Evolutionary conservation across 2,329 filamentous ascomycete genomes (phyloP).

Genomic region (Ophiostoma ulmi): DNA sequence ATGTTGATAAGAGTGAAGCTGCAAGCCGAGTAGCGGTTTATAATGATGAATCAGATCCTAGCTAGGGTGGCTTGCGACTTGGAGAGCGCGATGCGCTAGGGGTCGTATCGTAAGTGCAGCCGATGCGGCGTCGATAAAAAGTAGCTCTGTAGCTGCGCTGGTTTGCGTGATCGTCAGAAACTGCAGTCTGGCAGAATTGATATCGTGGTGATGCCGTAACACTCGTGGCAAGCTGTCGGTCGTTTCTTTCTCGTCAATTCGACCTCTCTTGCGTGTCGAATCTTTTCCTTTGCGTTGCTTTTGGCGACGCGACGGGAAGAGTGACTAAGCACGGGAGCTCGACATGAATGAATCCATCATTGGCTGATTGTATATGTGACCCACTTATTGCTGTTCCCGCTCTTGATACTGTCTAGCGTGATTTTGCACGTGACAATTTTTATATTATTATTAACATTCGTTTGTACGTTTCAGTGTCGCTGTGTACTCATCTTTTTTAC

Average conservation of each 20-base stretch:
- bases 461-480: neutral
- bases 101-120: neutral
- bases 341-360: neutral
- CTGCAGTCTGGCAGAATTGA: neutral
- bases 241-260: conserved; percentile 7
- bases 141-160: neutral
- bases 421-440: neutral
- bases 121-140: neutral
- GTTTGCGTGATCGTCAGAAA: neutral
- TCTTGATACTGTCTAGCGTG: neutral
- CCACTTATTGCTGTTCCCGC: neutral
- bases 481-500: neutral
- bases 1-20: conserved; percentile 7
- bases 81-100: conserved; percentile 9
- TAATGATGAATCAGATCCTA: neutral
- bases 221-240: conserved; percentile 9
- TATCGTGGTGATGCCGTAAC: conserved; percentile 8
- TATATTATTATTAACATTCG: no score
- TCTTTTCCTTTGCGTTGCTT: conserved; percentile 11
- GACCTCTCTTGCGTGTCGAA: conserved; percentile 2
- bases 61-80: neutral
- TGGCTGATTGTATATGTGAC: neutral
- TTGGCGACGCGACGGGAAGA: conserved; percentile 7
- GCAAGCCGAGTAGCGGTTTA: neutral
- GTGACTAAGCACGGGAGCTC: conserved; percentile 1